A percentile compares a stretch with the other conserved stretches of the same genome.
Evolutionary conservation across 768 basidiomycete genomes (phyloP).

Genomic region (Kockovaella imperatae): DNA sequence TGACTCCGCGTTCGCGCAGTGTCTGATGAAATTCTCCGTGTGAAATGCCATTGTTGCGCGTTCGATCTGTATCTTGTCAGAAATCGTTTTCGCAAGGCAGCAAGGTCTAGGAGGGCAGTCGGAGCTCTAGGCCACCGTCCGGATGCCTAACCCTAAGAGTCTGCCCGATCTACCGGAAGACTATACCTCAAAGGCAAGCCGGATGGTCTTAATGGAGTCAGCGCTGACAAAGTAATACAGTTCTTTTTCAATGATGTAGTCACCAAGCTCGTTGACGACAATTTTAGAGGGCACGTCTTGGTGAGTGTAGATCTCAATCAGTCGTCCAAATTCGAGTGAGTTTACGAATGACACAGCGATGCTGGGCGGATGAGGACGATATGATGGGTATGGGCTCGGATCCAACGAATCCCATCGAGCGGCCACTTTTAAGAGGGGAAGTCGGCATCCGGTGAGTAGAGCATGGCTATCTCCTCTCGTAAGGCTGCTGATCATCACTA

Average conservation of each 20-base stretch:
- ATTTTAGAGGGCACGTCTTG: slow-evolving; percentile 57
- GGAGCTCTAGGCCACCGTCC: too few relatives aligned
- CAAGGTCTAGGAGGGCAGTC: too few relatives aligned
- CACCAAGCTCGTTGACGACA: slow-evolving; percentile 45
- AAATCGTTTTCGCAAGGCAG: too few relatives aligned
- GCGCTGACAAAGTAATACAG: slow-evolving; percentile 41
- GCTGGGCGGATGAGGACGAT: slow-evolving; percentile 83
- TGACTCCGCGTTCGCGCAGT: too few relatives aligned
- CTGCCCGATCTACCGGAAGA: slow-evolving; percentile 26
- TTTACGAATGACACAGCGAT: slow-evolving; percentile 52
- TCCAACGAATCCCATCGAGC: slow-evolving; percentile 66
- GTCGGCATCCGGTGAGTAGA: slow-evolving; percentile 60
- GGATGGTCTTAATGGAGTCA: neutral
- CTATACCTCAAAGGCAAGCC: slow-evolving; percentile 24
- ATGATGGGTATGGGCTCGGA: too few relatives aligned
- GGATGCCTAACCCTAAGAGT: slow-evolving; percentile 14
- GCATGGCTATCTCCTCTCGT: neutral
- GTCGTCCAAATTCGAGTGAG: neutral
- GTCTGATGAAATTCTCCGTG: too few relatives aligned
- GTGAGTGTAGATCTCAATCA: slow-evolving; percentile 46
- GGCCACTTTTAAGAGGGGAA: slow-evolving; percentile 68
- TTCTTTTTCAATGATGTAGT: slow-evolving; percentile 66
- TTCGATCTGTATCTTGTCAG: too few relatives aligned
- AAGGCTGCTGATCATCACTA: neutral
- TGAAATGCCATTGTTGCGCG: too few relatives aligned